phyloP scores from a whole-genome alignment of 73 alveolate species.

The Paramecium sonneborni region DNA sequence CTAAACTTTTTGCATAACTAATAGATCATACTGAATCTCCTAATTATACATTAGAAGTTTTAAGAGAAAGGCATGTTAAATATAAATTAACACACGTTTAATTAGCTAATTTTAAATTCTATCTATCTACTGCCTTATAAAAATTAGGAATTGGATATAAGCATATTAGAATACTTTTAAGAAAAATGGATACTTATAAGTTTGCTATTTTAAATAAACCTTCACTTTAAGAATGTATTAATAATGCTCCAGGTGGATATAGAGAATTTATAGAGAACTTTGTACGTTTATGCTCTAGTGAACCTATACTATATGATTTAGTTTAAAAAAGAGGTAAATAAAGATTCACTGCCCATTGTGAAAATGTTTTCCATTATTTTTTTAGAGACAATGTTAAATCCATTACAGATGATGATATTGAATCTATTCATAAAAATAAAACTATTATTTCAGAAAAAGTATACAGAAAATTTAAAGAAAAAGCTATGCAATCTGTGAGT shows the following conservation, averaged over 20 bases:
- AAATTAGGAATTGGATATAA: background rate
- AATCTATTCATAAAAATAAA: background rate
- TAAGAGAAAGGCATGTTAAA: constrained; percentile 47
- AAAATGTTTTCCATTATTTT: background rate
- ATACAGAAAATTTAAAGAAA: background rate
- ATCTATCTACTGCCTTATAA: constrained; percentile 19
- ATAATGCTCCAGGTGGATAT: constrained; percentile 12
- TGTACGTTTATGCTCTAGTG: background rate
- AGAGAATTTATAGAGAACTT: background rate
- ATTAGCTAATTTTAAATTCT: constrained; percentile 49
- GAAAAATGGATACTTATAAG: constrained; percentile 40
- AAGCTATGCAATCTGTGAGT: background rate
- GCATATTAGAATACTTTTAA: background rate
- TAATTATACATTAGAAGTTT: background rate
- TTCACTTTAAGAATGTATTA: background rate
- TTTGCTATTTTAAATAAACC: constrained; percentile 13
- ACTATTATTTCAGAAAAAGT: background rate
- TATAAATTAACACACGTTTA: constrained; percentile 27
- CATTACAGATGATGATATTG: constrained; percentile 1
- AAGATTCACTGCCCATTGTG: constrained; percentile 45
- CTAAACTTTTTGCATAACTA: constrained; percentile 13
- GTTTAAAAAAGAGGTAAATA: background rate
- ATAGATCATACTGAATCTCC: constrained; percentile 49
- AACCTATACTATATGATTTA: constrained; percentile 8
- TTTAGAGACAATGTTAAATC: constrained; percentile 36